Base-by-base conservation (phyloP, 305 asterid species). In the Ruellia speciosa region DNA sequence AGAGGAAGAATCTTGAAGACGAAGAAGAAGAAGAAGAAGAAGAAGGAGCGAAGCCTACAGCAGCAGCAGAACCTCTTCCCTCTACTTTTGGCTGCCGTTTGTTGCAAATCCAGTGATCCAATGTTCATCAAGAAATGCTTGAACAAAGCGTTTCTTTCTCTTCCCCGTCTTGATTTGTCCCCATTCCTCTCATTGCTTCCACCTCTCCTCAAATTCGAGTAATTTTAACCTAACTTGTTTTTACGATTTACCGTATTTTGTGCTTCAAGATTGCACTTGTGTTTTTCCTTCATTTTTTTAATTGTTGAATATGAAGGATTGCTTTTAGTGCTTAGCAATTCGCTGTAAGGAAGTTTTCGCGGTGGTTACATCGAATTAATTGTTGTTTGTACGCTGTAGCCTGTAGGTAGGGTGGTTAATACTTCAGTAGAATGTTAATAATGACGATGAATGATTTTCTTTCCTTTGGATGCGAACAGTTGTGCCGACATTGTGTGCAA, bases 131-230 rank as follows among this genome's bases (percentile, higher is more conserved):
- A 20, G 45, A 78, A 63, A 63, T 80, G 82, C 72, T 69, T 87
- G 73, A 74, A 70, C 69, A 71, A 45, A 15, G 45, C 79, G 17
- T 64, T 55, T 14, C 54, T 54, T 37, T 73, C 74, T n/a, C 79
- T 84, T 47, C 75, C 78, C 53, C 74, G 55, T 28, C 28, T 58
- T 56, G 63, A 66, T 14, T 64, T 71, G 19, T 46, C 80, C 49
- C 80, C 84, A 34, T 19, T 84, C 68, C 76, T 82, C 53, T 73
- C 92, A 14, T 61, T 87, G 87, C 77, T 87, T 39, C 94, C 94
- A n/a, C 11, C 76, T 16, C 83, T 87, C 53, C 76, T 87, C 24
- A 68, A 72, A 40, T 82, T 77, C 72, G 66, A 62, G 96, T 87
- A 84, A 73, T 65, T 10, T 50, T 50, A 33, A 40, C 31, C 14